Evolutionary conservation across 768 basidiomycete species (phyloP), one percentile per base, ranked within the genome.

Genomic region (Tricholoma furcatifolium): DNA sequence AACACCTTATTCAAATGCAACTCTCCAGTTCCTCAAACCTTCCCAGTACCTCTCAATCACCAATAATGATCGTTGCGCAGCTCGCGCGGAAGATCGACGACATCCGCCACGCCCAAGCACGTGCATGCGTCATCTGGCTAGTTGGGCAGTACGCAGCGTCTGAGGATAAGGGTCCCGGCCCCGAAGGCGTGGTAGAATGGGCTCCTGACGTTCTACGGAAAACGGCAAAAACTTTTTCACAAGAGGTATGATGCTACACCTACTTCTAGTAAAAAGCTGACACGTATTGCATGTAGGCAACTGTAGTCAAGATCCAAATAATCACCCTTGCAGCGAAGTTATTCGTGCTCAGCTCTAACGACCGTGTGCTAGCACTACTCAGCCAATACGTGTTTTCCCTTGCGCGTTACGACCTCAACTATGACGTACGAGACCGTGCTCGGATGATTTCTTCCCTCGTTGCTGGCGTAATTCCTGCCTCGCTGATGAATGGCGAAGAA

Each of bases 41-140:
- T n/a, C 50, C 60, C 2, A 59, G 57, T 14, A 53, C 66, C 15
- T 62, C 71, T 2, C 72, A 72, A 46, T 68, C 73, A 5, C 80
- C 91, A 0, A 65, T 87, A 9, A 71, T 75, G 7, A 88, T 96
- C 56, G 85, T 96, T n/a, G 79, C 84, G 3, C 82, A 84, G 32
- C 82, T 98, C 6, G 91, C 93, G 0, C 77, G 81, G 44, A 79
- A 81, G 30, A 79, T 96, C 42, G 90, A 93, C 43, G 85, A 84
- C 47, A 90, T 98, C 46, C 79, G 74, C 6, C 91, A 94, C 60
- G 75, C 85, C 1, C 80, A 84, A 61, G 93, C 95, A 1, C 75
- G 91, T 27, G 93, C 95, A 0, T 93, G 90, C 59, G 84, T 98
- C 1, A 71, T 93, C 21, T 97, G 96, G 93, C 81, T 98, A 0